Conservation (phyloP, 2,329 filamentous ascomycete species). For the Penicillium sp. region DNA sequence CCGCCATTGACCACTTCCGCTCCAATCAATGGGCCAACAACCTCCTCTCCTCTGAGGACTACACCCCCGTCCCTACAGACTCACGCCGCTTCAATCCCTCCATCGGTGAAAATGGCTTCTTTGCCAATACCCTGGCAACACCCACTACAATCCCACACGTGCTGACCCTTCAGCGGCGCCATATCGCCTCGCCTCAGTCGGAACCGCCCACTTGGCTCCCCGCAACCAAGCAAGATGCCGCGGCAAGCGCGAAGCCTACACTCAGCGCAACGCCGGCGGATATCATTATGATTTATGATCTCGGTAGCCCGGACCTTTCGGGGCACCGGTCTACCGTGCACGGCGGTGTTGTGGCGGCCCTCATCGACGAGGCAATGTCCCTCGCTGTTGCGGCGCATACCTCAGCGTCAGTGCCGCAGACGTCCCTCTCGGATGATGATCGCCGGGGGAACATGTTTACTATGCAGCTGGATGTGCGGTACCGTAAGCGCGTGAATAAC, state of each 20-base stretch:
- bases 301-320: constrained; percentile 35
- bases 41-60: constrained; percentile 33
- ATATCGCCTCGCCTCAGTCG: constrained; percentile 21
- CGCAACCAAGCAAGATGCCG: constrained; percentile 22
- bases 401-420: not conserved
- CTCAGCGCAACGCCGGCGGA: constrained; percentile 31
- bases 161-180: constrained; percentile 36
- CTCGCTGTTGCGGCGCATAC: constrained; percentile 34
- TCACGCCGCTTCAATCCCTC: constrained; percentile 38
- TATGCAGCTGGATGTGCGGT: constrained; percentile 40
- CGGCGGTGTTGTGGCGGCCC: constrained; percentile 39
- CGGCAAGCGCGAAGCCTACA: constrained; percentile 16
- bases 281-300: constrained; percentile 34
- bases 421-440: constrained; percentile 9
- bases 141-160: constrained; percentile 39
- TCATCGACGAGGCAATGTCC: constrained; percentile 46
- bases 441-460: constrained; percentile 37
- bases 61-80: constrained; percentile 38
- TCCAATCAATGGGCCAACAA: constrained; percentile 28
- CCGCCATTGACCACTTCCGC: constrained; percentile 25
- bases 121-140: constrained; percentile 39
- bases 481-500: constrained; percentile 34
- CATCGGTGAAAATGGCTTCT: constrained; percentile 44
- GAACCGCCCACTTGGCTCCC: constrained; percentile 25
- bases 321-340: constrained; percentile 41